Percentiles rank a stretch among this genome's conserved stretches.
phyloP scores from a whole-genome alignment of 1,284 basidiomycete genomes.

The Rhodotorula sp. region DNA sequence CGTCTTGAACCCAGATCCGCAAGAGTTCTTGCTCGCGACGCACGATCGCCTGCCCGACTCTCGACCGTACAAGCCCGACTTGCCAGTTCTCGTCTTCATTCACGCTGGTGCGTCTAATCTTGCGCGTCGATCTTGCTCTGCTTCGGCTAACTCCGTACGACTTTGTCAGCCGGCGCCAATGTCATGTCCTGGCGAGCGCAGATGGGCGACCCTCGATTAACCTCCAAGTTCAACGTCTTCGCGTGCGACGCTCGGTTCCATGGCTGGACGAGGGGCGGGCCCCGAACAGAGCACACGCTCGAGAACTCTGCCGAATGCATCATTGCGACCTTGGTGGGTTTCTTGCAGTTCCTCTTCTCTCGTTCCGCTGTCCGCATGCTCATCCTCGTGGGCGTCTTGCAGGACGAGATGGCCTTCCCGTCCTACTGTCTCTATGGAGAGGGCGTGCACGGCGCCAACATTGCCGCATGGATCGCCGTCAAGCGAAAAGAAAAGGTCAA shows the following conservation, averaged over 20 bases:
- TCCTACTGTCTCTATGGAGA: conserved; percentile 19
- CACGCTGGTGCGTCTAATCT: conserved; percentile 6
- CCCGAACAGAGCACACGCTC: conserved; percentile 17
- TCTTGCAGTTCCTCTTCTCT: no score
- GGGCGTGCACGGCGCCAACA: conserved; percentile 16
- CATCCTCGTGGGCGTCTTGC: background rate
- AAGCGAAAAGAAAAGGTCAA: conserved; percentile 19
- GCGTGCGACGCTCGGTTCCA: conserved; percentile 18
- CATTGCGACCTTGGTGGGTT: conserved; percentile 11
- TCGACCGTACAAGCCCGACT: conserved; percentile 10
- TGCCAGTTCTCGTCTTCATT: conserved; percentile 24
- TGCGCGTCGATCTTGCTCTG: background rate
- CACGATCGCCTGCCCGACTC: conserved; percentile 24
- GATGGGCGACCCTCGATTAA: conserved; percentile 12
- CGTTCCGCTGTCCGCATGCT: background rate
- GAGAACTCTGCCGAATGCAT: conserved; percentile 29
- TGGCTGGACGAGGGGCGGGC: conserved; percentile 16
- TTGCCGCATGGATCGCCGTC: conserved; percentile 20
- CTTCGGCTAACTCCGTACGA: background rate
- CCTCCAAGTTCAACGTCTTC: conserved; percentile 9
- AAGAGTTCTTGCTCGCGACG: conserved; percentile 2
- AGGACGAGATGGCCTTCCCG: conserved; percentile 23
- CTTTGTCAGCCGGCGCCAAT: conserved; percentile 5
- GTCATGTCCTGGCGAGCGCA: conserved; percentile 8
- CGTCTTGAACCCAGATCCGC: conserved; percentile 21